Evolutionary conservation across 192 early-diverging fungal species (phyloP), one percentile per base, ranked within the genome.

Genomic region (Chytriomyces sp.): DNA sequence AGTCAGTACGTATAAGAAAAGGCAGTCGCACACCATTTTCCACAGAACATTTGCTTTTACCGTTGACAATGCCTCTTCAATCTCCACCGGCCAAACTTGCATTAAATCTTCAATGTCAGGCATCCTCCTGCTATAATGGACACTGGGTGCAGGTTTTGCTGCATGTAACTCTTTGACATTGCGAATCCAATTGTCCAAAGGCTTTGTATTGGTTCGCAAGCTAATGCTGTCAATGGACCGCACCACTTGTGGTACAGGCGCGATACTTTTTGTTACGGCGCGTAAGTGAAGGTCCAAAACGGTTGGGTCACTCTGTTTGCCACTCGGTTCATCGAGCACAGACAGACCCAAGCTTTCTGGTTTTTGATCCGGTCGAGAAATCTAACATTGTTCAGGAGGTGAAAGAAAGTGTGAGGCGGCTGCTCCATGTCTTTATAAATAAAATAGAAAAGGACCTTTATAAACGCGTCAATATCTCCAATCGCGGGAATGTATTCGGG

Each of bases 401-500:
- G 20, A 57, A 20, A 20, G 13, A 57, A n/a, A 10, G 9, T 43
- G 16, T 10, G 70, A 16, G 44, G 23, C 28, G 3, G 18, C 61
- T 48, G 23, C 13, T 64, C 44, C 16, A 53, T 59, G 35, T 3
- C 16, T 5, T 49, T 10, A 47, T 35, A 16, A 47, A 11, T 76
- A 4, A 26, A 16, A 5, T 13, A 23, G 1, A 6, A 23, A 60
- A 45, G 43, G 26, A 88, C 87, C 78, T 89, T 89, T 49, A 90
- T 87, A 63, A 90, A 89, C 7, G 89, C 88, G 61, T 90, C 89
- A 81, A 90, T 89, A 72, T 90, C 89, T 11, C 89, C 89, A 57
- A 90, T 88, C 5, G 86, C 82, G 5, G 89, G 88, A 65, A 90
- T 88, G 63, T 76, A 89, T 53, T 90, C 89, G 9, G 89, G 89